Percentiles rank a stretch among this genome's conserved stretches.
Evolutionary conservation across 495 filamentous ascomycete genomes (phyloP).

Genomic region (Xylaria palmicola): DNA sequence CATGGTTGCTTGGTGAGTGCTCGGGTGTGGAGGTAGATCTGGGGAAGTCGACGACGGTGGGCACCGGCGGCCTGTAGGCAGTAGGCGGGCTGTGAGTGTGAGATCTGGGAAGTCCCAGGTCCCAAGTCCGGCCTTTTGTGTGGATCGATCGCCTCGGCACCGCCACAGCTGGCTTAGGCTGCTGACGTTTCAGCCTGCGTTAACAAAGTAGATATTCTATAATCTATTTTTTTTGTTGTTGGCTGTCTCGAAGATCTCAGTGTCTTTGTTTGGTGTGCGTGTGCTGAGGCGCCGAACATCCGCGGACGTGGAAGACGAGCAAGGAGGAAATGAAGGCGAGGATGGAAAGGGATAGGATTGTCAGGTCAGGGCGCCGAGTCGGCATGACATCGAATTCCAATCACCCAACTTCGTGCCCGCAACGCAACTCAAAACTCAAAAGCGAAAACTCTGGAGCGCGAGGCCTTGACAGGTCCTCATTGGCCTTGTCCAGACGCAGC

Average conservation of each 20-base stretch:
- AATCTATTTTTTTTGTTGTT: not conserved
- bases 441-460: no score
- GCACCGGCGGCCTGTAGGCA: no score
- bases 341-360: no score
- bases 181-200: not conserved
- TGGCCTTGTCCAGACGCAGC: no score
- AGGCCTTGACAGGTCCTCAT: no score
- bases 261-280: not conserved
- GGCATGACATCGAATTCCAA: no score
- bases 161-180: constrained; percentile 13
- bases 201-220: no score
- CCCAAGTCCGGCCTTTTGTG: constrained; percentile 11
- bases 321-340: no score
- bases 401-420: no score
- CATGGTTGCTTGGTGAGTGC: not conserved
- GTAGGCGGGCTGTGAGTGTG: no score
- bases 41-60: constrained; percentile 17
- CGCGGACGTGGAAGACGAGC: not conserved
- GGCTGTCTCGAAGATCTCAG: not conserved
- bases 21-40: constrained; percentile 18
- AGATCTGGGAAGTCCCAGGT: constrained; percentile 8
- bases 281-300: not conserved
- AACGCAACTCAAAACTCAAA: no score
- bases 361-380: not conserved
- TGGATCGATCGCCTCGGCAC: constrained; percentile 15